Evolutionary conservation across 495 filamentous ascomycete genomes (phyloP), one percentile per base, ranked within the genome.

Genomic region (Trichocladium uniseriatum): DNA sequence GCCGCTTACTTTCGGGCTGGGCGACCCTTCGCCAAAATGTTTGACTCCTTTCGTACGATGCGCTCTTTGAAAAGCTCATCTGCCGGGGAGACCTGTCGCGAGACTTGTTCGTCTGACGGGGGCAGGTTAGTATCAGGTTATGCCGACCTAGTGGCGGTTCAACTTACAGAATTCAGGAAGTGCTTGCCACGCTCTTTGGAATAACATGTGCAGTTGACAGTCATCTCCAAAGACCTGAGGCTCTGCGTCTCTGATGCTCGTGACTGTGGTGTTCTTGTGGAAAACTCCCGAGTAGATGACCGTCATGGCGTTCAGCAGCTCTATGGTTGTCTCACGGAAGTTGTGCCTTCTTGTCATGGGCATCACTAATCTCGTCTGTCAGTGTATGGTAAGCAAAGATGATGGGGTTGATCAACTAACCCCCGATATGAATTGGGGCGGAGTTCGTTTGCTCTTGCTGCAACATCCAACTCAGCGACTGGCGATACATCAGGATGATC

Each of bases 401-500:
- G 2, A 21, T 28, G 18, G 19, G 1, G 21, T 18, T 1, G 11
- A 8, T 31, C 19, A 2, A 46, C 57, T 51, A 18, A 59, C 57
- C 52, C 34, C 15, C 46, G 11, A 34, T n/a, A 1, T 27, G 20
- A 14, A 54, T n/a, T 6, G 56, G 52, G 0, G 44, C 51, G 38
- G 52, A 28, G 11, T 58, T 38, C 28, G 41, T 37, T 38, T 43
- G 43, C 24, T 53, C 29, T 11, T 54, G 51, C 15, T 39, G 9
- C 39, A 31, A n/a, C 29, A 51, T 34, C 29, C 24, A 49, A 9
- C 18, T 24, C 22, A 59, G 21, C 5, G 58, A 53, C 15, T 57
- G 49, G 27, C 58, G 61, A 24, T 61, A 64, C 14, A 61, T 43
- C 20, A 59, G 35, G 1, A 61, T 53, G 29, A 64, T 48, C 32